These are phyloP conservation scores for Gentiana macrophylla DNA, from an alignment of 257 asterid species.

Conservation along the genomic window DNA sequence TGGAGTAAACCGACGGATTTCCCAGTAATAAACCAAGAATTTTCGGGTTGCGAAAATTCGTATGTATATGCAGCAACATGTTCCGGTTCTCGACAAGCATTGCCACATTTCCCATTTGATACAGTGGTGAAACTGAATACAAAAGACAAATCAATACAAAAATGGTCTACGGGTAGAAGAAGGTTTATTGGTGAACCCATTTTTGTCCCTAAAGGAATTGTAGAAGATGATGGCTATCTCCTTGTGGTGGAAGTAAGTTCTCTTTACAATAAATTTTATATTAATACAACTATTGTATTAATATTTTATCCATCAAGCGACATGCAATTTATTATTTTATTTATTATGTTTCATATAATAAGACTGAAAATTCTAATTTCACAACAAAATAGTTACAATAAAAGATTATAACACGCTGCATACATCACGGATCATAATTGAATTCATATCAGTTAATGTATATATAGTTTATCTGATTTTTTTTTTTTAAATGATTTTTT, in stretches of 20 bases:
- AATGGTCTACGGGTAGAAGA: constrained; percentile 66
- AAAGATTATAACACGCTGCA: too few relatives aligned
- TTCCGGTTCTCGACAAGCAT: constrained; percentile 68
- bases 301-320: too few relatives aligned
- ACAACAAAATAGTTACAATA: too few relatives aligned
- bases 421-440: too few relatives aligned
- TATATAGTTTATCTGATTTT: background rate
- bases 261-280: too few relatives aligned
- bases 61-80: constrained; percentile 75
- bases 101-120: constrained; percentile 94
- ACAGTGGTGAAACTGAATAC: constrained; percentile 64
- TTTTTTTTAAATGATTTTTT: background rate
- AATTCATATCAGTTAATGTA: too few relatives aligned
- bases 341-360: too few relatives aligned
- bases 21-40: constrained; percentile 68
- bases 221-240: constrained; percentile 68
- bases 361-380: too few relatives aligned
- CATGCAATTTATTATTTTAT: too few relatives aligned
- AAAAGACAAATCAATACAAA: constrained; percentile 26
- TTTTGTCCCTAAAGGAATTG: constrained; percentile 37
- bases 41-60: constrained; percentile 41
- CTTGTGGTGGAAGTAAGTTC: constrained; percentile 78
- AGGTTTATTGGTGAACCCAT: constrained; percentile 90
- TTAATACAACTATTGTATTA: too few relatives aligned
- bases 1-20: constrained; percentile 82